Conservation (phyloP, 2,329 filamentous ascomycete genomes). For the Exophiala bonariae region DNA sequence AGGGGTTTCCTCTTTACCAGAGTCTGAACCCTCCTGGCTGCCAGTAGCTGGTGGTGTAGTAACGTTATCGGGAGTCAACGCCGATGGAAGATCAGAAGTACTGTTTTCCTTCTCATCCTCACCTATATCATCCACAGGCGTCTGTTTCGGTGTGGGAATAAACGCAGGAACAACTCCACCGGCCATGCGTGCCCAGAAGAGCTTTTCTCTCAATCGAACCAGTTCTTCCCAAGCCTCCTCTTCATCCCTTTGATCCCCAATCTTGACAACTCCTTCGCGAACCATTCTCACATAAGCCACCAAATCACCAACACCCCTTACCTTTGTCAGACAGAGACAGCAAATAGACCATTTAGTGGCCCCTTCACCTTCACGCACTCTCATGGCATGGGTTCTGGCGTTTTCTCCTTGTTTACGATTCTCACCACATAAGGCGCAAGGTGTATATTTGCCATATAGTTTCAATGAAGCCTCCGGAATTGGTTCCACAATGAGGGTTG, state of each 20-base stretch:
- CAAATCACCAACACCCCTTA: constrained; percentile 89
- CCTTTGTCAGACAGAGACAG: constrained; percentile 77
- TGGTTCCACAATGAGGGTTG: constrained; percentile 85
- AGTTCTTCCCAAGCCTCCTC: constrained; percentile 93
- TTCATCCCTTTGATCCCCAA: constrained; percentile 77
- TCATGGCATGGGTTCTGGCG: constrained; percentile 81
- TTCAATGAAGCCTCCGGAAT: constrained; percentile 61
- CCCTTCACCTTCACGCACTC: constrained; percentile 80
- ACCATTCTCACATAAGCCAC: constrained; percentile 88
- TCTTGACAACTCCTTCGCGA: constrained; percentile 80
- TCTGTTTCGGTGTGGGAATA: constrained; percentile 28
- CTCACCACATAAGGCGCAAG: constrained; percentile 90
- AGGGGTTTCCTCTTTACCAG: constrained; percentile 7
- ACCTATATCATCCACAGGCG: constrained; percentile 13
- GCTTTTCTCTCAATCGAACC: constrained; percentile 82
- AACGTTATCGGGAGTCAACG: neutral
- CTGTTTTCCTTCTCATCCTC: constrained; percentile 14
- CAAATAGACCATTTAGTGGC: constrained; percentile 90
- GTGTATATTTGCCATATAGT: constrained; percentile 45
- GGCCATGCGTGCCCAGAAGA: constrained; percentile 95
- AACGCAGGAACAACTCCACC: constrained; percentile 80
- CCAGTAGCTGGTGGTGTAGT: neutral
- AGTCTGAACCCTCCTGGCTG: constrained; percentile 6
- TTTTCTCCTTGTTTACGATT: constrained; percentile 69
- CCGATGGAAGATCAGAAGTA: neutral